Percentiles rank a stretch among this genome's conserved stretches.
Conservation (phyloP, 441 rosid genomes). For the Cnidoscolus chayamansa region DNA sequence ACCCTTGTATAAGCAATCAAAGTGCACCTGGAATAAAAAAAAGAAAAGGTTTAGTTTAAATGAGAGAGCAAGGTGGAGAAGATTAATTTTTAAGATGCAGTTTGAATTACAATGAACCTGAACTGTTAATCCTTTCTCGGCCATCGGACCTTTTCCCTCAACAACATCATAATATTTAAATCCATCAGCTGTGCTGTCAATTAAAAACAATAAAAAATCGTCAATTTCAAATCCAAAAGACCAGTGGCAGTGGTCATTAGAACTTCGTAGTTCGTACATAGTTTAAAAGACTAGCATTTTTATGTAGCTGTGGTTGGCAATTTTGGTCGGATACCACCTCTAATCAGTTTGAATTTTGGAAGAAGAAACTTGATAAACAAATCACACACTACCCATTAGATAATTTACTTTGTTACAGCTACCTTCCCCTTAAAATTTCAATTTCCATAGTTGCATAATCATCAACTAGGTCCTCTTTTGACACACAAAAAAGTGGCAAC, state of each 20-base stretch:
- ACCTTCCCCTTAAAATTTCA: neutral
- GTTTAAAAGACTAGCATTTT: no score
- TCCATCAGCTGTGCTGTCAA: slow-evolving; percentile 59
- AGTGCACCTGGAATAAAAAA: slow-evolving; percentile 62
- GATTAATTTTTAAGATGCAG: neutral
- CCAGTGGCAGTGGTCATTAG: neutral
- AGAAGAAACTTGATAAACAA: no score
- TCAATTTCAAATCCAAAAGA: neutral
- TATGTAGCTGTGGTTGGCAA: no score
- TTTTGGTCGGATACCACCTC: no score
- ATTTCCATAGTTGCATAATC: no score
- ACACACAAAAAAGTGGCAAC: no score
- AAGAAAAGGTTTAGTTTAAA: neutral
- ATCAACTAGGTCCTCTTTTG: no score
- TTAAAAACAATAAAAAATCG: slow-evolving; percentile 1
- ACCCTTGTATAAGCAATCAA: slow-evolving; percentile 73
- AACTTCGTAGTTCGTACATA: neutral
- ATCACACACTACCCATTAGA: no score
- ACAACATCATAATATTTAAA: slow-evolving; percentile 76
- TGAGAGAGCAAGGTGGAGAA: neutral
- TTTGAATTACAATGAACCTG: slow-evolving; percentile 40
- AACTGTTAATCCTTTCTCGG: slow-evolving; percentile 71
- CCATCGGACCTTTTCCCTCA: slow-evolving; percentile 75
- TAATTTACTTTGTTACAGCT: no score
- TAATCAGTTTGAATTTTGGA: no score